Conservation (phyloP, 345 rosid genomes). For the Pseudoturritis turrita region DNA sequence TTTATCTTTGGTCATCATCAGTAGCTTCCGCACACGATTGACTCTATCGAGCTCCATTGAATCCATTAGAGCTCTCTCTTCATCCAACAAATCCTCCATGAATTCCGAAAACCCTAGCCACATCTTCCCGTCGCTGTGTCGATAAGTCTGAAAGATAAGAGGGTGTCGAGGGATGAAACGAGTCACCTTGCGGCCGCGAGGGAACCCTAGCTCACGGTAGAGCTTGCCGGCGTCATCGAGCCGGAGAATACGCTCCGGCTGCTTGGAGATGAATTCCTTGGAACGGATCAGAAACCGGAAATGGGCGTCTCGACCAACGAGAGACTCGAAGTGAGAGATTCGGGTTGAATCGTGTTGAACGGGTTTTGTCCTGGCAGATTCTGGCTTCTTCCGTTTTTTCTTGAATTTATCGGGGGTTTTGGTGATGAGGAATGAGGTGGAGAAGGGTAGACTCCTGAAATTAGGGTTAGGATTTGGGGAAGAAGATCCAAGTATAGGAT, state of each 20-base stretch:
- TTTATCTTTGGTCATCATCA: slow-evolving; percentile 78
- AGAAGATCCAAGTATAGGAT: not conserved
- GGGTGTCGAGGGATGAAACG: slow-evolving; percentile 63
- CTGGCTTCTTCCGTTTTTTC: slow-evolving; percentile 46
- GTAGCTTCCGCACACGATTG: slow-evolving; percentile 50
- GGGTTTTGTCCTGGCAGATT: slow-evolving; percentile 58
- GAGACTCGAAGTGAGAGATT: slow-evolving; percentile 49
- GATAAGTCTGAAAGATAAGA: slow-evolving; percentile 52
- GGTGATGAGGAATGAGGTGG: slow-evolving; percentile 82
- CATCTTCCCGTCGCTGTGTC: slow-evolving; percentile 62
- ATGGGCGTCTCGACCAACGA: slow-evolving; percentile 57
- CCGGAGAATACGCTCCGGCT: slow-evolving; percentile 60
- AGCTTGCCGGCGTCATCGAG: slow-evolving; percentile 83
- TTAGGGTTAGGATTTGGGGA: slow-evolving; percentile 30
- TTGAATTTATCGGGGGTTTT: slow-evolving; percentile 61
- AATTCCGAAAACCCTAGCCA: slow-evolving; percentile 73
- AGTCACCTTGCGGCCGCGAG: slow-evolving; percentile 81
- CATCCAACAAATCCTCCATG: slow-evolving; percentile 63
- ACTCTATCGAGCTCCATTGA: slow-evolving; percentile 63
- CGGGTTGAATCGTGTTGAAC: slow-evolving; percentile 53
- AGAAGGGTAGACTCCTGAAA: slow-evolving; percentile 34
- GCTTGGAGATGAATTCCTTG: slow-evolving; percentile 60
- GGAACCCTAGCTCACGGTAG: slow-evolving; percentile 76
- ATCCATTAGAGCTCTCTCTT: slow-evolving; percentile 50
- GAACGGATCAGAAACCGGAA: slow-evolving; percentile 64